Base-by-base conservation (phyloP, 768 basidiomycete species). In the Boletus barrowsii region DNA sequence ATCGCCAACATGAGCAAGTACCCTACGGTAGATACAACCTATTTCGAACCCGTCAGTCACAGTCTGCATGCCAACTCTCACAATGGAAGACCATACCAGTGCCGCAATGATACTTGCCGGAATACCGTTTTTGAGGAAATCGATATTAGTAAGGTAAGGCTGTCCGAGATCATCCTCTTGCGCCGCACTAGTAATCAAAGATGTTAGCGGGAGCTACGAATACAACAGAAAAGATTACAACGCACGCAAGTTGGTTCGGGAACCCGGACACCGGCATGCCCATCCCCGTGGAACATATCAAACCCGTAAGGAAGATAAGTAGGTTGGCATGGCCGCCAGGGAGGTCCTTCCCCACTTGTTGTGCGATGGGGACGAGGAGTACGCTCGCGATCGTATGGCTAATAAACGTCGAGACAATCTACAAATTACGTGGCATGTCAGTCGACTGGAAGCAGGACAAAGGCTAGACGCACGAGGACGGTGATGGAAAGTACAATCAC, bases 241-340 rank as follows among this genome's bases (percentile, higher is more conserved):
- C 89, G 63, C 72, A 95, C 94, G 93, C 93, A 46, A 93, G 94
- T 73, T 97, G 93, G 70, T 98, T 97, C 0, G 96, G 96, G 78
- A 98, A 99, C n/a, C 97, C 97, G 57, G 92, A 94, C 37, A 98
- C 94, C 3, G 96, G 95, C 82, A 98, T 90, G 11, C 93, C 96
- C 97, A 99, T 99, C 2, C 96, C 97, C 6, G 92, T 78, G 4
- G 93, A 95, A 68, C 96, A 98, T 47, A 97, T 88, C 56, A 98
- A 76, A 14, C 83, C 93, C 33, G 94, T 97, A 61, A 94, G 81
- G 74, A 99, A 96, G 63, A 98, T 90, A 59, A 99, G 83, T 10
- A 98, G 73, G 61, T 93, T 87, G 42, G 81, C 76, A 58, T 88
- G 89, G 42, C 85, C 74, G 1, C 83, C 83, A 10, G 74, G 72